Evolutionary conservation across 2,329 filamentous ascomycete species (phyloP).

Genomic region (Hypoxylon sp.): DNA sequence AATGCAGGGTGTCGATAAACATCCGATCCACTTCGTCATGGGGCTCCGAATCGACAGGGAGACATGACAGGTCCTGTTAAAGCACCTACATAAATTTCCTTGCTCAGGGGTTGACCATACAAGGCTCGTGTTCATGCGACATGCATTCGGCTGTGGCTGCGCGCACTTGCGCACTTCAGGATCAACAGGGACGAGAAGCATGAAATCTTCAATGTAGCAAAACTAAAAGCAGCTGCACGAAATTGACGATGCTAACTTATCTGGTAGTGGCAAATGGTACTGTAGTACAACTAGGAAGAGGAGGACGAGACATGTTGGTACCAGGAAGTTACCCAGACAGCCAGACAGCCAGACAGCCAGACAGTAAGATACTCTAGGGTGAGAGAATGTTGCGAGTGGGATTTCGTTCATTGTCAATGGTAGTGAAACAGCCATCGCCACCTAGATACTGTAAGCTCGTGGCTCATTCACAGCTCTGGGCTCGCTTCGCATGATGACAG

Average conservation of each 20-base stretch:
- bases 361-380: background rate
- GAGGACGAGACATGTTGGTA: background rate
- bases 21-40: conserved; percentile 33
- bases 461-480: too few relatives aligned
- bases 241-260: conserved; percentile 1
- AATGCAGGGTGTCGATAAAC: conserved; percentile 39
- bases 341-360: too few relatives aligned
- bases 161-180: conserved; percentile 10
- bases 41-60: conserved; percentile 32
- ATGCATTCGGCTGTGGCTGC: conserved; percentile 22
- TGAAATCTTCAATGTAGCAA: conserved; percentile 16
- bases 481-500: conserved; percentile 23
- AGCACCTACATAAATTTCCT: conserved; percentile 27
- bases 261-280: background rate
- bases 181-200: conserved; percentile 4
- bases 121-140: conserved; percentile 34
- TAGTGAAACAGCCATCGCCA: conserved; percentile 30
- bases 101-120: conserved; percentile 28
- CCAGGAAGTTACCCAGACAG: too few relatives aligned
- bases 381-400: conserved; percentile 2
- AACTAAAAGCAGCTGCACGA: background rate
- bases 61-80: conserved; percentile 35
- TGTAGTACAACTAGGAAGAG: conserved; percentile 6
- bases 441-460: too few relatives aligned
- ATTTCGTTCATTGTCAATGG: conserved; percentile 10